Percentiles rank a stretch among this genome's conserved stretches.
Evolutionary conservation across 2,329 filamentous ascomycete species (phyloP).

Genomic region (Botrytis pseudocinerea): DNA sequence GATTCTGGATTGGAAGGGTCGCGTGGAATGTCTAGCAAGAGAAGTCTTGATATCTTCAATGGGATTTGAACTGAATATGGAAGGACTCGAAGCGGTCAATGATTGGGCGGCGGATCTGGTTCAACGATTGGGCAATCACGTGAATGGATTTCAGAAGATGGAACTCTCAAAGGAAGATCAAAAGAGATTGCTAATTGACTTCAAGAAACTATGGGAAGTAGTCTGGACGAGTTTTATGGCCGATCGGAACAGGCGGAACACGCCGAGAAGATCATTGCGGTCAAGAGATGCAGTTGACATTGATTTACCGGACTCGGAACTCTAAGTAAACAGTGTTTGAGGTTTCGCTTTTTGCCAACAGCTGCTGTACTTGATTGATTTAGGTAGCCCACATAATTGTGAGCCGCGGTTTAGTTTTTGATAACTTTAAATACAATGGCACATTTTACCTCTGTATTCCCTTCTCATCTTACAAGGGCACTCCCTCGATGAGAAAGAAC

Average conservation of each 20-base stretch:
- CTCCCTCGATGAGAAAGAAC: not conserved
- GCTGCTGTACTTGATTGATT: not conserved
- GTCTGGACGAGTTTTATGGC: slow-evolving; percentile 26
- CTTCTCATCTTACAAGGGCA: not conserved
- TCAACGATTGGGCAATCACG: slow-evolving; percentile 26
- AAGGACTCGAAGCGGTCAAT: slow-evolving; percentile 22
- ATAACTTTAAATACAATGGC: not conserved
- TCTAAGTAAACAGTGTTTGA: not conserved
- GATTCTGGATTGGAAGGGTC: slow-evolving; percentile 26
- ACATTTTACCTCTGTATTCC: not conserved
- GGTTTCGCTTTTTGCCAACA: not conserved
- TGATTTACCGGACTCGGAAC: slow-evolving; percentile 1
- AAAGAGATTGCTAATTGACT: slow-evolving; percentile 28
- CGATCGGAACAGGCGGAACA: slow-evolving; percentile 18
- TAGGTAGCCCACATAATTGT: not conserved
- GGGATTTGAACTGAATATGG: slow-evolving; percentile 20
- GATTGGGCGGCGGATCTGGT: slow-evolving; percentile 28
- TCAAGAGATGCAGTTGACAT: slow-evolving; percentile 4
- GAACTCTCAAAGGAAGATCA: slow-evolving; percentile 25
- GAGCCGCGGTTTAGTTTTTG: not conserved
- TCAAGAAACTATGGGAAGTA: slow-evolving; percentile 31
- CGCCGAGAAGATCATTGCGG: slow-evolving; percentile 13
- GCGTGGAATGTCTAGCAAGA: slow-evolving; percentile 26
- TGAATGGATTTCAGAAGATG: slow-evolving; percentile 26
- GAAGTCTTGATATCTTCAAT: slow-evolving; percentile 25